Base-by-base conservation (phyloP, 2,329 filamentous ascomycete genomes). In the Shiraia bambusicola region DNA sequence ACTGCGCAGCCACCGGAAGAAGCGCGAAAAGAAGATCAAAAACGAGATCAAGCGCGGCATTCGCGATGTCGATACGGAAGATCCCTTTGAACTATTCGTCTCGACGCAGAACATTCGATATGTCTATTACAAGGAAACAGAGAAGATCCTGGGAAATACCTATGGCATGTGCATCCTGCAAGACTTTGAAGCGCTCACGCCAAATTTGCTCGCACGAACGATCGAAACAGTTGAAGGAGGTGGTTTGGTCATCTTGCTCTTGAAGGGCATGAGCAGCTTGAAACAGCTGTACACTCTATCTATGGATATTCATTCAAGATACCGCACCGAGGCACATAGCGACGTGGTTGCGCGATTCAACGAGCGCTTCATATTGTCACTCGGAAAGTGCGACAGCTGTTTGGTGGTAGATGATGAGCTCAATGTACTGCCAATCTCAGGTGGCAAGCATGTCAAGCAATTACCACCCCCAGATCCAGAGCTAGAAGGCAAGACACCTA, bases 81-180 rank as follows among this genome's bases (percentile, higher is more conserved):
- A 98, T 66, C 87, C 93, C 0, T 98, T 98, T 75, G 93, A 98
- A 73, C 81, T 97, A 40, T 98, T 97, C 72, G 86, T 97, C 59
- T 93, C 90, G 44, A 83, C 95, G 42, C 88, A 97, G 74, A 90
- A 96, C 70, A 95, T 98, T 67, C 87, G 93, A 70, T 98, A 98
- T 80, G 89, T 93, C 43, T 98, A 95, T 78, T 98, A 98, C 77
- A 98, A 98, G 73, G 93, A 98, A 75, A 97, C 93, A 19, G 93
- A 98, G 63, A 97, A 96, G 77, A 96, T 98, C 64, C 73, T 97
- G 42, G 93, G 93, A 67, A 95, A 97, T 69, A 98, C 93, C 30
- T 98, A 93, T 66, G 92, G 92, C 66, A 96, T 96, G 88, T 96
- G 90, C 69, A 95, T 98, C 52, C 74, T 98, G 56, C 93, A 98